A percentile compares a stretch with the other conserved stretches of the same genome.
These are phyloP conservation scores for Geotrichum histeridarum DNA, from an alignment of 1,139 yeast genomes.

Conservation along the genomic window DNA sequence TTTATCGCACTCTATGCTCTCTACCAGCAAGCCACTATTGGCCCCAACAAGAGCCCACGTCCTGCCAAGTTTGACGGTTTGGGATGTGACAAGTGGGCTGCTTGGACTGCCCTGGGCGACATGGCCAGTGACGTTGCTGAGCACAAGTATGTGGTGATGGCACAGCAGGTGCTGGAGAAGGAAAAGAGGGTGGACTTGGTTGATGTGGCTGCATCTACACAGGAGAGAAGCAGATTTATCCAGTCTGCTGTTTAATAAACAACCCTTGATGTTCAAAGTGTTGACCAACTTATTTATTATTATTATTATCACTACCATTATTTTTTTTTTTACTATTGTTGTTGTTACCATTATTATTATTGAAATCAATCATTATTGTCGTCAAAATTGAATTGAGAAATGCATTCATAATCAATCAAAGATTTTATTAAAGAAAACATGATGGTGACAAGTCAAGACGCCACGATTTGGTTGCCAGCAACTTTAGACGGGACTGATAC, in stretches of 20 bases:
- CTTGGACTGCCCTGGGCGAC: constrained; percentile 11
- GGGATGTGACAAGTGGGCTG: constrained; percentile 12
- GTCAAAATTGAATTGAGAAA: too few relatives aligned
- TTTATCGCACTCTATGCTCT: constrained; percentile 10
- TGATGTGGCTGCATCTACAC: not conserved
- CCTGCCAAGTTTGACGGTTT: constrained; percentile 10
- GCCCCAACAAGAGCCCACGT: not conserved
- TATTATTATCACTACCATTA: not conserved
- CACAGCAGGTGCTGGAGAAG: not conserved
- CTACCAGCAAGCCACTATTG: constrained; percentile 8
- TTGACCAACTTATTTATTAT: not conserved
- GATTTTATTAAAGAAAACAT: too few relatives aligned
- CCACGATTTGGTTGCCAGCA: too few relatives aligned
- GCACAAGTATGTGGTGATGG: constrained; percentile 3
- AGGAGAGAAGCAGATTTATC: not conserved
- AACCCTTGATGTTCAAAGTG: not conserved
- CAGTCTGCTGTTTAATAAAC: not conserved
- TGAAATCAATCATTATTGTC: too few relatives aligned
- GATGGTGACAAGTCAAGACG: too few relatives aligned
- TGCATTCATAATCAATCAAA: too few relatives aligned
- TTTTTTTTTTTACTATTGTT: not conserved
- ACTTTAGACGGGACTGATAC: too few relatives aligned
- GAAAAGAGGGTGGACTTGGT: not conserved
- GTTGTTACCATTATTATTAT: too few relatives aligned
- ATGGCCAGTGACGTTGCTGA: constrained; percentile 3